Base-by-base conservation (phyloP, 139 green algal genomes). In the Trebouxia sp. region DNA sequence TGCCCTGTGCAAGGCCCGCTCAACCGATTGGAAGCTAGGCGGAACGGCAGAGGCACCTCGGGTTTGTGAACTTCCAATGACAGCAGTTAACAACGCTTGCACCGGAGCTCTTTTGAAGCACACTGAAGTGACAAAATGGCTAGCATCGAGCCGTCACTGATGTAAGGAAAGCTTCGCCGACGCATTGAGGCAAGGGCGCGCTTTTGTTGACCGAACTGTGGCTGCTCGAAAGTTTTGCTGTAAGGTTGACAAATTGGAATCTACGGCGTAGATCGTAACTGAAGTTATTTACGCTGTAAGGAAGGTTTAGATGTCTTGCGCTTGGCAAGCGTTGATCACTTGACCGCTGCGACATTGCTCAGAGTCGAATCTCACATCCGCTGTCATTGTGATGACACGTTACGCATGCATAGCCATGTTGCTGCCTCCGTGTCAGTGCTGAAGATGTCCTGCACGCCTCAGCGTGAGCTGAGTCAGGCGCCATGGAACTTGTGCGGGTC, bases 21-120 rank as follows among this genome's bases (percentile, higher is more conserved):
- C 35, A 6, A 32, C 12, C 14, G 11, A 24, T 35, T 45, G 14
- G 8, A n/a, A 2, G 0, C n/a, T 5, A 1, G 1, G 9, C 1
- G 32, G 14, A 20, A 30, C 30, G 41, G 30, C 58, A 45, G 22
- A 43, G 15, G 0, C 26, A 45, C 62, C 32, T 72, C 15, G 62
- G 17, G 42, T 12, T 43, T 72, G 37, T 72, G 62, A 72, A 72
- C 62, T 72, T 72, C 47, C 47, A 26, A 53, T 53, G 47, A 53
- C 47, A 53, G 47, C n/a, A n/a, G n/a, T n/a, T n/a, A n/a, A n/a
- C n/a, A n/a, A n/a, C n/a, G n/a, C n/a, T n/a, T n/a, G n/a, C n/a
- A 17, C 47, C 47, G 47, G 47, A 53, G 47, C 47, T 53, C 20
- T 53, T 5, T 6, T 14, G 47, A 53, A 53, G 47, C 47, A 26